Evolutionary conservation across 148 eudicot genomes (phyloP).

Genomic region (Polygonum maritimum): DNA sequence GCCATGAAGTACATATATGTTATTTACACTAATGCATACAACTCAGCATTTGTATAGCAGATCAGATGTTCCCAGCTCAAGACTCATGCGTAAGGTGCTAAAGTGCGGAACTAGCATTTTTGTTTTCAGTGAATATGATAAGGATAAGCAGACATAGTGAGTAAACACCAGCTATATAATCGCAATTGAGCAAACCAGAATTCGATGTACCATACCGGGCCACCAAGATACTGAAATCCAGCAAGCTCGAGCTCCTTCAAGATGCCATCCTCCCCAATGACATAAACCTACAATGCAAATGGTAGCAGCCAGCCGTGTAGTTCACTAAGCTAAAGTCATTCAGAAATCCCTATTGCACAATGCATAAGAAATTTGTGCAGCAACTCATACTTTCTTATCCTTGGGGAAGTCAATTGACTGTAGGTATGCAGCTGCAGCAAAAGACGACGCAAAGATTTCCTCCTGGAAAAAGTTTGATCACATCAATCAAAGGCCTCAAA

Average conservation of each 20-base stretch:
- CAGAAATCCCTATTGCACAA: neutral
- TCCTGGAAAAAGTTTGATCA: constrained; percentile 45
- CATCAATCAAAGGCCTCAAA: constrained; percentile 9
- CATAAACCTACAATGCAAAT: constrained; percentile 54
- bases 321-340: neutral
- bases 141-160: neutral
- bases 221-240: constrained; percentile 83
- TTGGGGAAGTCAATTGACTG: constrained; percentile 80
- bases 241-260: constrained; percentile 97
- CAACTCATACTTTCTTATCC: constrained; percentile 69
- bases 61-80: neutral
- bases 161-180: neutral
- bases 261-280: constrained; percentile 97
- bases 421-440: constrained; percentile 97
- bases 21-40: neutral
- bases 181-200: neutral
- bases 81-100: neutral
- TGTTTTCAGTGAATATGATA: neutral
- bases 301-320: too few relatives aligned
- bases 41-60: neutral
- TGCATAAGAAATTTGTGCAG: neutral
- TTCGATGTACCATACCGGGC: constrained; percentile 50
- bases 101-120: neutral
- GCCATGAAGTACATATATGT: neutral
- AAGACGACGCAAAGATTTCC: constrained; percentile 96